Evolutionary conservation across 129 eudicot species (phyloP), one percentile per base, ranked within the genome.

Genomic region (Flaveria linearis): DNA sequence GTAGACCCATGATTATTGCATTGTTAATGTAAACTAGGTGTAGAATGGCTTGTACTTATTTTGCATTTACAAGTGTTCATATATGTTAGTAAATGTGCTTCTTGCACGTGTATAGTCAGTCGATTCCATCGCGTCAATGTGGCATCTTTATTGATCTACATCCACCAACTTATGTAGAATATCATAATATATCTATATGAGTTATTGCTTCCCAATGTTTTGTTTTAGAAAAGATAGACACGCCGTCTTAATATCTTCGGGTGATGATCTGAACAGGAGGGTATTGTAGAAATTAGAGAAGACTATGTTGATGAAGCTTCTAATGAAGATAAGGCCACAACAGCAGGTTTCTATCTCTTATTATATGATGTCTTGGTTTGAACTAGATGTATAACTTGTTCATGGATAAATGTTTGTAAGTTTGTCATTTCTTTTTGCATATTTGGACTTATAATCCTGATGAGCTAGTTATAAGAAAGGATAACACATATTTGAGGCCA

Each of bases 281-380:
- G 96, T 78, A 83, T 90, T 82, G 90, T 93, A 25, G 98, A 93
- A 82, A 90, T 93, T 42, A 85, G 92, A 77, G 98, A 93, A 86
- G 96, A 93, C 73, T 90, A 84, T 39, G 74, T 82, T 25, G 98
- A 93, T 53, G 98, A 88, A 71, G 75, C 62, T 73, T 69, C 83
- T 49, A 23, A 60, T 69, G 87, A 60, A 63, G 78, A 75, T 23
- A 77, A 66, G 45, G 45, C 66, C 11, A 49, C 22, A 33, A 7
- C 82, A 82, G 88, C 84, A 80, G 81, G 82, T 85, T 83, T 73
- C 63, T 68, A 9, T 72, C 68, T 75, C 51, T 47, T 60, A 71
- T 14, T 61, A 11, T 80, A 46, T 1, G 17, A 7, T 20, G 20
- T 68, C 66, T 52, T 68, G 76, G 72, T 68, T 74, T 58, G 45